Conservation (phyloP, 805 yeast species). For the Ogataea trehaloabstinens region DNA sequence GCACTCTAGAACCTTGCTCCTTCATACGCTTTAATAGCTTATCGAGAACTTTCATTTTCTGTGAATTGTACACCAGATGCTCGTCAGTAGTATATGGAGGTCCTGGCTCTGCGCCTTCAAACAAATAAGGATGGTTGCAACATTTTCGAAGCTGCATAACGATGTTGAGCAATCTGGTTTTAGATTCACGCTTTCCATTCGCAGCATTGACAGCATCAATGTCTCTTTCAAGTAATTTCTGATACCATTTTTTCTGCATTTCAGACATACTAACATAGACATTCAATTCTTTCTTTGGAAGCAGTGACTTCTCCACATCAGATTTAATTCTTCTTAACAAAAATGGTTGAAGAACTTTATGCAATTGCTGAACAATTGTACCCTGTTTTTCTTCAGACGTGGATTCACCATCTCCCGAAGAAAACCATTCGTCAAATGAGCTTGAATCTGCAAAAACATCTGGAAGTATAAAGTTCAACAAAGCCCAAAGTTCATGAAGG, state of each 20-base stretch:
- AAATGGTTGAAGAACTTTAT: constrained; percentile 74
- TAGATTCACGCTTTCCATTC: constrained; percentile 69
- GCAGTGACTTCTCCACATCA: constrained; percentile 75
- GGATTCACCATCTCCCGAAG: constrained; percentile 36
- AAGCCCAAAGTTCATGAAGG: constrained; percentile 78
- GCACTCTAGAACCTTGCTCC: constrained; percentile 71
- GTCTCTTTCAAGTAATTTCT: constrained; percentile 72
- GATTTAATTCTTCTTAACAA: constrained; percentile 71
- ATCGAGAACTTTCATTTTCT: constrained; percentile 70
- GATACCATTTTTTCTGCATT: constrained; percentile 81
- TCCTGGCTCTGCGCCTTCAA: constrained; percentile 89
- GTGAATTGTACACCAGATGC: constrained; percentile 71
- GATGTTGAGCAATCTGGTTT: constrained; percentile 72
- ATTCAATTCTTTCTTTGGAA: constrained; percentile 74
- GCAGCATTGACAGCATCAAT: constrained; percentile 86
- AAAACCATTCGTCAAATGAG: constrained; percentile 76
- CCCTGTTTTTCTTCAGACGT: constrained; percentile 36
- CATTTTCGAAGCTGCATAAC: constrained; percentile 86
- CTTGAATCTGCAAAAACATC: constrained; percentile 74
- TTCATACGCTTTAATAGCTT: constrained; percentile 58
- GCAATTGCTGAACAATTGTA: constrained; percentile 62
- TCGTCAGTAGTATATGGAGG: constrained; percentile 87
- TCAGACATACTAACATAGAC: constrained; percentile 71
- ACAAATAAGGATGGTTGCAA: constrained; percentile 81
- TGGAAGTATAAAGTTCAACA: constrained; percentile 71